Base-by-base conservation (phyloP, 176 grass and related monocot species). In the Panicum miliaceum region DNA sequence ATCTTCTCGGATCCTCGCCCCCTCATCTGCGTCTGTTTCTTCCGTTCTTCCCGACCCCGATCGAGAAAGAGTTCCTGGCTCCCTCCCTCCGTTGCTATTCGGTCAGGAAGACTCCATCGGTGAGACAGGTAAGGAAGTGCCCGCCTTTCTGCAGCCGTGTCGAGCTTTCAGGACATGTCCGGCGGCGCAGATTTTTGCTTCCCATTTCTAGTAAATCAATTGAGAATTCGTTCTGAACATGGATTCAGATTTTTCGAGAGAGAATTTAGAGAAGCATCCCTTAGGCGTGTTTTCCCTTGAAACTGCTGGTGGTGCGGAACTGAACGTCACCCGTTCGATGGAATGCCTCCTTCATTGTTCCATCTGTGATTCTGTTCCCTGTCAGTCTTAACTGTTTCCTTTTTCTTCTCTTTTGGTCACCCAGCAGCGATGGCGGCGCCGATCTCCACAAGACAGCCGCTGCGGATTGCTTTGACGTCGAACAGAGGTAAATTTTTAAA, bases 261-360 rank as follows among this genome's bases (percentile, higher is more conserved):
- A 3, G 1, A 9, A 20, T 34, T 34, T 7, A 29, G 6, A 27
- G 34, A 12, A 1, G 35, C 1, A 79, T 66, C 12, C 6, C 20
- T 66, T 4, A 7, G 43, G 32, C 45, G 11, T 6, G 12, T 51
- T 14, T 52, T 57, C 7, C 54, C 32, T 12, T 68, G 35, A 15
- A 53, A 40, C 35, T 25, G 5, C 5, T 53, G 42, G 42, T 45
- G 12, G 4, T 41, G 40, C 16, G 16, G 25, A 43, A 47, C 10
- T 36, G 81, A 68, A 14, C 10, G 20, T 40, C 7, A 50, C 18
- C 52, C 72, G 68, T 83, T 83, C 14, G 68, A 62, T 82, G 13
- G 6, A 82, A 73, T 71, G 68, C 16, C 26, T 15, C 68, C 1
- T 45, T 8, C 11, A 20, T 62, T 14, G 15, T 47, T 47, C 3